Base-by-base conservation (phyloP, 441 rosid species). In the Eutrema salsugineum region DNA sequence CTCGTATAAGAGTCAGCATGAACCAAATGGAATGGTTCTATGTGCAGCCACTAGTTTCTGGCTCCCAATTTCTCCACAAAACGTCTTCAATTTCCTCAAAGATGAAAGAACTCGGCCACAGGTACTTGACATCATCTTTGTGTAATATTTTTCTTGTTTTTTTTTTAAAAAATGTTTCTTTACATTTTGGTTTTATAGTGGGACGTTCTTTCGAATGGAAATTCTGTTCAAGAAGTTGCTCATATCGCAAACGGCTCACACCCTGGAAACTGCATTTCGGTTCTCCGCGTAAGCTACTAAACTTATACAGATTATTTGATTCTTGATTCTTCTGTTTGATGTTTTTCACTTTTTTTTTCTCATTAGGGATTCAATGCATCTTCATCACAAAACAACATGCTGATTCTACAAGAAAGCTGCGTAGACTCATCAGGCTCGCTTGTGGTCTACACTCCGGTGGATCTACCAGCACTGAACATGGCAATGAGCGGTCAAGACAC, bases 401-500 rank as follows among this genome's bases (percentile, higher is more conserved):
- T 93, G 71, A 88, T 93, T 68, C 98, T 93, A 32, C 98, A 93
- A 82, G 98, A 93, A 86, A 91, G 96, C 79, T 91, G 94, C 79
- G 58, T 84, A 49, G 98, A 93, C 82, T 79, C 86, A 17, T 88
- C 98, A 0, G 96, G 93, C 5, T 83, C 94, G 1, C 81, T 94
- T 1, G 85, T 94, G 24, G 93, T 88, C 28, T 91, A 93, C 70
- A 84, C 93, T 70, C 94, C 98, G 0, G 87, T 89, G 36, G 98
- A 93, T 62, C 77, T 91, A 51, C 86, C 90, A 0, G 85, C 89
- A 17, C 82, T 93, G 68, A 84, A 89, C 82, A 72, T 88, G 43
- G 94, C 96, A 53, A 91, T 91, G 94, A 93, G 88, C 24, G 98
- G 98, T 0, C 96, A 89, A 67, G 98, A 93, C 71, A 90, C 97